These are phyloP conservation scores for Sarcomyxa edulis DNA, from an alignment of 768 basidiomycete genomes.

Conservation along the genomic window DNA sequence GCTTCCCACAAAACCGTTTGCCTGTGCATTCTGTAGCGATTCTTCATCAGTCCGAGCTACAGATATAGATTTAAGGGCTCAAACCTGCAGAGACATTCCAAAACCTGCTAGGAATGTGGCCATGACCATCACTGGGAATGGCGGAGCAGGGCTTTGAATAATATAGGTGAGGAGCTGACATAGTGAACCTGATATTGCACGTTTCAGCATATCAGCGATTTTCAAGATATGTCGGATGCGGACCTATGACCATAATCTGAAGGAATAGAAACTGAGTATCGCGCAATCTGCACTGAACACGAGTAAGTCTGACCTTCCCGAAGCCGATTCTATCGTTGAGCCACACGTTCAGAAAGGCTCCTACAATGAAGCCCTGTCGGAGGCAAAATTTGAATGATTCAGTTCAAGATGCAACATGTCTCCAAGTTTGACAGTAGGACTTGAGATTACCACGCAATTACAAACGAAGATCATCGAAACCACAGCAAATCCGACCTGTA, in stretches of 20 bases:
- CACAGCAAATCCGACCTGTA: constrained; percentile 36
- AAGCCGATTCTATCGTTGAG: constrained; percentile 40
- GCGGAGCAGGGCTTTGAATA: constrained; percentile 40
- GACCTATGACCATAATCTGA: constrained; percentile 18
- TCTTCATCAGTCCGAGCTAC: constrained; percentile 20
- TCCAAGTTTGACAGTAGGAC: no score
- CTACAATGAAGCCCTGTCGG: constrained; percentile 41
- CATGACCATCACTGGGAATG: constrained; percentile 46
- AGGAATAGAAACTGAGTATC: not conserved
- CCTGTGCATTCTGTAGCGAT: constrained; percentile 51
- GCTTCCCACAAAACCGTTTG: no score
- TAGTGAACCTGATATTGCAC: constrained; percentile 27
- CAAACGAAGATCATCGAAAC: constrained; percentile 48
- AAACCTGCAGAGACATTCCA: constrained; percentile 41
- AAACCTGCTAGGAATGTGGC: constrained; percentile 43
- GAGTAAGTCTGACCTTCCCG: constrained; percentile 31
- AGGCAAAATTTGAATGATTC: not conserved
- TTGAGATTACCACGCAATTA: constrained; percentile 21
- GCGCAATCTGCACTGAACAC: not conserved
- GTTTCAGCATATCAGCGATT: constrained; percentile 2
- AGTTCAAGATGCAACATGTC: not conserved
- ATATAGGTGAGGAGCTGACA: constrained; percentile 38
- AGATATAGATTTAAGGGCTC: not conserved
- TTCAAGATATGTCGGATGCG: not conserved
- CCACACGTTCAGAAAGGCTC: constrained; percentile 41